Base-by-base conservation (phyloP, 2,329 filamentous ascomycete species). In the Verticillium klebahnii region DNA sequence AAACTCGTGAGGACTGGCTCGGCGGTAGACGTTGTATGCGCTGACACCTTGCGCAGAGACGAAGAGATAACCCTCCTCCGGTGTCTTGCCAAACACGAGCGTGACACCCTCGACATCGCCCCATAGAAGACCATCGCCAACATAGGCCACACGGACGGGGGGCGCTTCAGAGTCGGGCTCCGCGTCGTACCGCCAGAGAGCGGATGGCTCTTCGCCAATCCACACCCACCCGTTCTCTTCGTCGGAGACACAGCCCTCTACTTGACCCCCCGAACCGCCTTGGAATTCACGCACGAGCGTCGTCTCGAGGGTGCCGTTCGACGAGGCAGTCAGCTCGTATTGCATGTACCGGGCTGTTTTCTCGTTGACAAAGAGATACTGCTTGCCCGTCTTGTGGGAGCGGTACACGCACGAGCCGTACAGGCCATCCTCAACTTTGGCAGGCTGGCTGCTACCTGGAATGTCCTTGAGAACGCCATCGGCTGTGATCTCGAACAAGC, bases 21-120 rank as follows among this genome's bases (percentile, higher is more conserved):
- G 76, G 6, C 75, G 74, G 69, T 84, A 84, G 45, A 84, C 73
- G 58, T 82, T 78, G 67, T 81, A 84, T 1, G 80, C 77, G 61
- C 80, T 83, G 36, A 83, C 80, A 3, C 82, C 82, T 64, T 85
- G 81, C 62, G 76, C 80, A 2, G 80, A 83, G 6, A 83, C 80
- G 17, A 85, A 69, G 29, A 85, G 75, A 69, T 80, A 84, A 1
- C 82, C 82, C 19, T 77, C 67, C 2, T 77, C 69, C 0, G 76
- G 72, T 0, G 72, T 76, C 56, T 74, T 69, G 3, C 81, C 81
- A n/a, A 77, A 73, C 0, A 84, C 75, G 0, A 85, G 71, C 0
- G 82, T 80, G 12, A 85, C 76, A 11, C 82, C 82, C 63, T 85
- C 82, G n/a, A 83, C 79, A 23, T 85, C 82, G 1, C 80, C 80